Evolutionary conservation across 441 rosid species (phyloP), one percentile per base, ranked within the genome.

Genomic region (Gossypium gossypioides): DNA sequence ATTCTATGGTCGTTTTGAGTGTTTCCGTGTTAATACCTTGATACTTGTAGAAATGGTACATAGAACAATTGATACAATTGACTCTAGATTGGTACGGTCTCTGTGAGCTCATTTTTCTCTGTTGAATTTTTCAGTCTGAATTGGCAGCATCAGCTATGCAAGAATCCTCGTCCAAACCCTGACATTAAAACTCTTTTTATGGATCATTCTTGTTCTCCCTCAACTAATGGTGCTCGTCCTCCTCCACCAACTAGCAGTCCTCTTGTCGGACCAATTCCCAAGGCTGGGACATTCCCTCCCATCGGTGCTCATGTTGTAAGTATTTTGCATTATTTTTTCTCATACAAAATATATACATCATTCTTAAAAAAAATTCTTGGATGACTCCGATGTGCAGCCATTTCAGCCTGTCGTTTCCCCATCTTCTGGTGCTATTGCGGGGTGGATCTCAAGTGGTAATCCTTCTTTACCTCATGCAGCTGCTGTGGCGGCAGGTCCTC

Each of bases 101-200:
- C n/a, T 1, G 0, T 37, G 42, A 61, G 58, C 70, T 68, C 27
- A 40, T 50, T 61, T 72, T 74, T 37, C 21, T 52, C n/a, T 69
- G 16, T 62, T 63, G 4, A 29, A 25, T 6, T 57, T 69, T 79
- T 60, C 88, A 86, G 93, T 79, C 79, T 88, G 64, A 88, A 86
- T 78, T 88, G 89, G 93, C 93, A 88, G 77, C 93, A 88, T 71
- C 91, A 88, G 66, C 89, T 86, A 71, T 88, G 93, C 79, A 86
- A 88, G 79, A 88, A 86, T 79, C 93, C 93, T 44, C 82, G 85
- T 37, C 73, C 84, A 42, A 88, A 88, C 72, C 93, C 93, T 68
- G 91, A 88, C 72, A 88, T 88, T 46, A 88, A 86, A 77, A 88
- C 93, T 6, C 84, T 88, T 7, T 88, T 88, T 77, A 77, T 75